Base-by-base conservation (phyloP, 2,329 filamentous ascomycete genomes). In the Exophiala oligosperma region DNA sequence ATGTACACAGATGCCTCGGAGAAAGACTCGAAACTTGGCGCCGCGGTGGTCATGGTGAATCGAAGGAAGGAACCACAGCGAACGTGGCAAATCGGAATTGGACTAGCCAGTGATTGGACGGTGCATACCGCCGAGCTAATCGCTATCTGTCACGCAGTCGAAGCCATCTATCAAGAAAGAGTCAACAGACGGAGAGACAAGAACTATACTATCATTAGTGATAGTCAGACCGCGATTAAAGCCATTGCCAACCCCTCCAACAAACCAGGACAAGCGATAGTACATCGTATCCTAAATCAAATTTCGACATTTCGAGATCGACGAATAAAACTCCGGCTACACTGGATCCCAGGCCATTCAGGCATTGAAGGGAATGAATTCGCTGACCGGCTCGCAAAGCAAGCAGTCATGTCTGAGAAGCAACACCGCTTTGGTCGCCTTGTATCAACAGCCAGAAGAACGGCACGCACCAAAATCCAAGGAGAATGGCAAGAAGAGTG, bases 121-220 rank as follows among this genome's bases (percentile, higher is more conserved):
- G 62, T 68, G 7, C 57, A 69, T 32, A 55, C 52, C 2, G 64
- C 60, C 14, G 67, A 69, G 52, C 57, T 65, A 9, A 62, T 68
- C 17, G 56, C 63, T 24, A 67, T 68, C 43, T 59, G 64, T 26
- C 57, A 66, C 35, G 64, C 66, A 1, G 59, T 64, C 47, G 48
- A 59, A 29, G 41, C 49, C 21, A 57, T 57, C 32, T 44, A 46
- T 23, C 32, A 60, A 32, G 41, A 51, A 43, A 32, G 14, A 41
- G 35, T 28, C 24, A 54, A 59, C 24, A 52, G 26, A 9, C 54
- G 51, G 14, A 43, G 32, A 58, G 56, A 29, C 24, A 32, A 49
- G 24, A 47, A 28, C 12, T 23, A 23, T 32, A 52, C 49, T 26
- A 52, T 52, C 21, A 43, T 41, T 41, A 52, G 49, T 17, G 49